Base-by-base conservation (phyloP, 2,329 filamentous ascomycete genomes). In the Penicillium sp. region DNA sequence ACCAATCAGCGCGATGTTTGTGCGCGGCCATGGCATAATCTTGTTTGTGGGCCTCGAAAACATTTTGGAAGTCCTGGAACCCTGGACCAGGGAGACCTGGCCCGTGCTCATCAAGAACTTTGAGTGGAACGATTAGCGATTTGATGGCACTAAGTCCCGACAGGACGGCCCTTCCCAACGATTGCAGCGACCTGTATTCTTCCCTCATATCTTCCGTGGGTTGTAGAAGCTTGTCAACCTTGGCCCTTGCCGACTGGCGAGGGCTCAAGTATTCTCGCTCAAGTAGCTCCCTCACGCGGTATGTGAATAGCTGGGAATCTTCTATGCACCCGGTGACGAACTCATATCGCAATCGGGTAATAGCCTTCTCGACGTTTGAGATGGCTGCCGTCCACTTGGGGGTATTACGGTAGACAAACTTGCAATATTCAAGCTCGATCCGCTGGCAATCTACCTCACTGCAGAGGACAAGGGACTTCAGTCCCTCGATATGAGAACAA, bases 191-290 rank as follows among this genome's bases (percentile, higher is more conserved):
- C 5, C 26, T 3, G 1, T 55, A 14, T 14, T 39, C n/a, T 39
- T 19, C 9, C n/a, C 35, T 39, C 35, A 60, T 27, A 11, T 26
- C 26, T n/a, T 46, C 4, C 1, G 26, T 11, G 22, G 51, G 31
- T 9, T 39, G n/a, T 8, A 69, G 48, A 19, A 66, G 21, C 3
- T 19, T 9, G 43, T 71, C 62, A 9, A 71, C 55, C 8, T 59
- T 68, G 13, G 39, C 41, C 51, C 61, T 62, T 11, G 65, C 65
- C 33, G 56, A 55, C 16, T 48, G 9, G 21, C 61, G 61, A 43
- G 67, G 62, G n/a, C 13, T 26, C 26, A 65, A 22, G 47, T 63
- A 64, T 19, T 66, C 52, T 6, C 37, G 4, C 5, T 60, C 2
- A 9, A 69, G 22, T 6, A 45, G 21, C 5, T 48, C 19, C 44